These are phyloP conservation scores for Xylaria cubensis DNA, from an alignment of 495 filamentous ascomycete species.

Conservation along the genomic window DNA sequence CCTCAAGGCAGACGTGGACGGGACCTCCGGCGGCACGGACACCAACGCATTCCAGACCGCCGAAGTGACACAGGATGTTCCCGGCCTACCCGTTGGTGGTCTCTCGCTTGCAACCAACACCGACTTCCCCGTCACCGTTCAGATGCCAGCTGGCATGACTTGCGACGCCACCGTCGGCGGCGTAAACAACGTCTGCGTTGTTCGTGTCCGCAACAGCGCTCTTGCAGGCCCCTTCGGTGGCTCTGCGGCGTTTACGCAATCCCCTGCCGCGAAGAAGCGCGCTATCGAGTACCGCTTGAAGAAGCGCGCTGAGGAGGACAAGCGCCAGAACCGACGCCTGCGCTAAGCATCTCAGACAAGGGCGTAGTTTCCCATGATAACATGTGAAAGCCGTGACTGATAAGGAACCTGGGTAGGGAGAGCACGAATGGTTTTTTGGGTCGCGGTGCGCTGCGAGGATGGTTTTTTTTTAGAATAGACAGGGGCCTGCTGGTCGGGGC, in stretches of 20 bases:
- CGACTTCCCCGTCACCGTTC: conserved; percentile 61
- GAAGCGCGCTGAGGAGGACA: conserved; percentile 43
- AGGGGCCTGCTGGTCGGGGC: conserved; percentile 22
- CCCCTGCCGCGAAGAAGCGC: conserved; percentile 53
- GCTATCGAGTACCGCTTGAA: conserved; percentile 52
- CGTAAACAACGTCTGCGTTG: conserved; percentile 62
- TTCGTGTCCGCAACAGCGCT: conserved; percentile 62
- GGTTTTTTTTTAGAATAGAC: background rate
- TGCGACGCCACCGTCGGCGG: conserved; percentile 61
- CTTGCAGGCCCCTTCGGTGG: conserved; percentile 68
- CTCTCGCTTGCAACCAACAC: conserved; percentile 56
- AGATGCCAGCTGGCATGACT: conserved; percentile 68
- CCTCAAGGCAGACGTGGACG: conserved; percentile 55
- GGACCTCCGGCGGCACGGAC: conserved; percentile 63
- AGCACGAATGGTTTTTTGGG: background rate
- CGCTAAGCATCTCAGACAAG: background rate
- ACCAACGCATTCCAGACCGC: conserved; percentile 59
- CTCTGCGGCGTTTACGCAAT: conserved; percentile 58
- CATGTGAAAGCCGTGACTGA: background rate
- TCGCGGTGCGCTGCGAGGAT: background rate
- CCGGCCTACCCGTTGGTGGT: conserved; percentile 57
- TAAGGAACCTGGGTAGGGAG: background rate
- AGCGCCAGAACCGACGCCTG: conserved; percentile 35
- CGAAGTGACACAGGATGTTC: conserved; percentile 63
- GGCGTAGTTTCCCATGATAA: background rate